These are phyloP conservation scores for Trichophyton equinum DNA, from an alignment of 2,329 filamentous ascomycete species.

Conservation along the genomic window DNA sequence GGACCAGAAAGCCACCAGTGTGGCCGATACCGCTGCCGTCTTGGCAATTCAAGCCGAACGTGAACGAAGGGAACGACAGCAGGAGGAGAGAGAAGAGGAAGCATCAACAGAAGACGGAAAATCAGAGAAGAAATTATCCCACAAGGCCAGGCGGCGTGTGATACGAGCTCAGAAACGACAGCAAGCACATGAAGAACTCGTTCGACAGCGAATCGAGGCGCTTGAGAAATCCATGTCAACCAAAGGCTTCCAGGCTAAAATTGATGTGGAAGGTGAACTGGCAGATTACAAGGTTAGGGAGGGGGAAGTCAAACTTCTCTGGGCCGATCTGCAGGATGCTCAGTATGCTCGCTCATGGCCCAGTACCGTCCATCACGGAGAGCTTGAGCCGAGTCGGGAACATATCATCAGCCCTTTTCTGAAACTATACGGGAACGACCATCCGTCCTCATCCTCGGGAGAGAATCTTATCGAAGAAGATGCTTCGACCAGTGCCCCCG, in stretches of 20 bases:
- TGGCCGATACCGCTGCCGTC: constrained; percentile 49
- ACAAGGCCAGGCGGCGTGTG: constrained; percentile 21
- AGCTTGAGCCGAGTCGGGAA: constrained; percentile 25
- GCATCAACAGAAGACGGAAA: constrained; percentile 1
- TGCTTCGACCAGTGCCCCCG: neutral
- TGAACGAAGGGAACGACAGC: constrained; percentile 11
- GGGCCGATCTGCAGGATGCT: constrained; percentile 35
- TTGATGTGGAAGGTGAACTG: constrained; percentile 17
- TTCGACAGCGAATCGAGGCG: constrained; percentile 18
- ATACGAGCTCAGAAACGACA: constrained; percentile 21
- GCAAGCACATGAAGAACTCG: constrained; percentile 15
- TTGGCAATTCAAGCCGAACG: constrained; percentile 27
- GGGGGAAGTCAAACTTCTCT: constrained; percentile 33
- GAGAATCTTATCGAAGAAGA: neutral
- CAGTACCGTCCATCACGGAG: constrained; percentile 31
- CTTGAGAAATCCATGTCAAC: constrained; percentile 15
- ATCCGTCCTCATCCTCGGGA: neutral
- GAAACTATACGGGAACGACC: constrained; percentile 13
- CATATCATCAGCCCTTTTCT: constrained; percentile 24
- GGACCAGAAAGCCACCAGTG: constrained; percentile 52
- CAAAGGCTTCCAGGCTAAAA: constrained; percentile 18
- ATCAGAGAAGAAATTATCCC: constrained; percentile 20
- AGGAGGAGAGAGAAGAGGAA: constrained; percentile 11
- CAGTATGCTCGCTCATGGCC: constrained; percentile 33
- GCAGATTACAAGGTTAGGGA: constrained; percentile 18